Conservation (phyloP, 257 asterid species). For the Penstemon davidsonii region DNA sequence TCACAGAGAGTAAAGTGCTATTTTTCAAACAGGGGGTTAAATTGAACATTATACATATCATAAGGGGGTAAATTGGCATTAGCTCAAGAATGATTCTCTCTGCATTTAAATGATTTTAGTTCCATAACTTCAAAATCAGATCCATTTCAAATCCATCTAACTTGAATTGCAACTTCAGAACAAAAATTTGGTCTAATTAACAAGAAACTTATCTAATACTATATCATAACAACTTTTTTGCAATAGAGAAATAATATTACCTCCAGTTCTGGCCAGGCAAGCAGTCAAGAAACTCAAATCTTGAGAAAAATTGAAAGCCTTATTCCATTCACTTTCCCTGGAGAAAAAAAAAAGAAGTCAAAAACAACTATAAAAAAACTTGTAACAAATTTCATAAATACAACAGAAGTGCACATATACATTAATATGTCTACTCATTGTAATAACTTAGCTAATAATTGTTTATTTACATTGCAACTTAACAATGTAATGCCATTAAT, state of each 20-base stretch:
- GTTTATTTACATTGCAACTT: no score
- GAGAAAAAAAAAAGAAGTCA: neutral
- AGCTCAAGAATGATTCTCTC: no score
- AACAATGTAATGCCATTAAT: no score
- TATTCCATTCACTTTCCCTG: slow-evolving; percentile 73
- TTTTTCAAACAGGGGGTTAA: no score
- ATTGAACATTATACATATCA: no score
- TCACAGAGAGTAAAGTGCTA: no score
- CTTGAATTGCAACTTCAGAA: neutral
- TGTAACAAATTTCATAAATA: neutral
- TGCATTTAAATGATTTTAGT: no score
- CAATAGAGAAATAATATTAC: slow-evolving; percentile 26
- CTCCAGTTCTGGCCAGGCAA: slow-evolving; percentile 61
- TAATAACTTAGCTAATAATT: no score
- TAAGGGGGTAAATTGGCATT: no score
- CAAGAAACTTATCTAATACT: slow-evolving; percentile 5
- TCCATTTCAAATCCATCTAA: slow-evolving; percentile 1
- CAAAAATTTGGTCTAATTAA: slow-evolving; percentile 12
- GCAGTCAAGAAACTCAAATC: slow-evolving; percentile 61
- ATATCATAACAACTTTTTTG: neutral
- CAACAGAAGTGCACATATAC: no score
- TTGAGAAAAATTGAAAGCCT: slow-evolving; percentile 61
- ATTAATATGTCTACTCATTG: no score
- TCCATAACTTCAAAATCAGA: no score
- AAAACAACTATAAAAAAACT: neutral